phyloP scores from a whole-genome alignment of 352 stramenopile species.

The Pythium scleroteichum region DNA sequence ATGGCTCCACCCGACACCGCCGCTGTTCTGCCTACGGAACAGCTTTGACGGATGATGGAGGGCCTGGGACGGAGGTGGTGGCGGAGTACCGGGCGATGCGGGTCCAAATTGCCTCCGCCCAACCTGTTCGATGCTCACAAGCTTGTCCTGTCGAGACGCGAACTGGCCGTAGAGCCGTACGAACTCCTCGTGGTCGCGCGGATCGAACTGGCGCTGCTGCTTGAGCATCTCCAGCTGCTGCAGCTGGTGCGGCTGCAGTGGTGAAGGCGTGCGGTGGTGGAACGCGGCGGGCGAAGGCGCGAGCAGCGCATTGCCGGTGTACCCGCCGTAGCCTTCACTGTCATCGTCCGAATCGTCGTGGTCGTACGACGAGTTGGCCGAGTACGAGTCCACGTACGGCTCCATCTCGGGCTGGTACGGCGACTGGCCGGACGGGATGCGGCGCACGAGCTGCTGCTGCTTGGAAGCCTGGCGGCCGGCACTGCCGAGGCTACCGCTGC shows the following conservation, averaged over 20 bases:
- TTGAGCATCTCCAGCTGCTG: slow-evolving; percentile 23
- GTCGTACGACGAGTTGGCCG: slow-evolving; percentile 8
- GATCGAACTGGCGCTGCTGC: slow-evolving; percentile 18
- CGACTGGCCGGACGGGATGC: slow-evolving; percentile 10
- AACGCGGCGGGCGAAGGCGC: slow-evolving; percentile 4
- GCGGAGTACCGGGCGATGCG: background rate
- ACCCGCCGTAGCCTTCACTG: slow-evolving; percentile 14
- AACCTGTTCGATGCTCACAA: slow-evolving; percentile 19
- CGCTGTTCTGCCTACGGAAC: slow-evolving; percentile 14
- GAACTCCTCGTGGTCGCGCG: slow-evolving; percentile 22
- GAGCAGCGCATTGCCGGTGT: slow-evolving; percentile 9
- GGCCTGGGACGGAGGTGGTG: background rate
- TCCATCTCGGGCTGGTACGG: slow-evolving; percentile 12
- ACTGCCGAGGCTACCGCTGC: slow-evolving; percentile 9
- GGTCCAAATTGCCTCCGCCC: background rate
- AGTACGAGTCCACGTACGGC: slow-evolving; percentile 11
- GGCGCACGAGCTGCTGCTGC: slow-evolving; percentile 11
- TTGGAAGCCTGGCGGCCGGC: background rate
- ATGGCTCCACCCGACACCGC: slow-evolving; percentile 19
- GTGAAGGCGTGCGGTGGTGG: background rate
- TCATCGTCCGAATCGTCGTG: slow-evolving; percentile 26
- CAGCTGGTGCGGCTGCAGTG: slow-evolving; percentile 13
- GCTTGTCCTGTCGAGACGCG: slow-evolving; percentile 13
- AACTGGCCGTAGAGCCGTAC: slow-evolving; percentile 24
- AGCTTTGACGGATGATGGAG: slow-evolving; percentile 5